Evolutionary conservation across 495 filamentous ascomycete species (phyloP).

Genomic region (Penicillium taxi): DNA sequence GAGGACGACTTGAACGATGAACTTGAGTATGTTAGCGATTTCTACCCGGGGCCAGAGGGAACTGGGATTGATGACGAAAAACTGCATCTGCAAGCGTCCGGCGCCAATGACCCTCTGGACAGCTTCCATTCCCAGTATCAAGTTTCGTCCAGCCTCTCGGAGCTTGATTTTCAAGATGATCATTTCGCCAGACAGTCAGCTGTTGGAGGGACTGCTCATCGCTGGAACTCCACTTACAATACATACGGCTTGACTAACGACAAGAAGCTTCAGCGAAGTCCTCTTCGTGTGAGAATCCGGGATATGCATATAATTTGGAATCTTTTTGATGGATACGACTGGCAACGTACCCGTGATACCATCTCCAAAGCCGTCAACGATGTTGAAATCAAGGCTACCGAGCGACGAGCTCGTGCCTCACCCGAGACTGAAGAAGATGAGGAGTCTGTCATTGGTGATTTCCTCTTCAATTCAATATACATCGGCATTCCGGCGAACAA

Average conservation of each 20-base stretch:
- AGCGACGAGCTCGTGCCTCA: conserved; percentile 50
- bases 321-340: conserved; percentile 95
- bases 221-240: conserved; percentile 70
- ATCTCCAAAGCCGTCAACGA: conserved; percentile 81
- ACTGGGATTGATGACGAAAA: conserved; percentile 27
- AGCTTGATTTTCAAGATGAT: conserved; percentile 67
- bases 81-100: conserved; percentile 28
- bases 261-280: conserved; percentile 54
- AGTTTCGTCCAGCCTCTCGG: conserved; percentile 40
- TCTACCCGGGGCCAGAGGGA: conserved; percentile 39
- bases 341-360: conserved; percentile 76
- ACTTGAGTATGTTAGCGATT: conserved; percentile 56
- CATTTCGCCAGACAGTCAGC: conserved; percentile 61
- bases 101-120: conserved; percentile 47
- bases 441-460: conserved; percentile 84
- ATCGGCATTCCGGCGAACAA: conserved; percentile 83
- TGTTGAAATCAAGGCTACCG: conserved; percentile 71
- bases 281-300: conserved; percentile 67
- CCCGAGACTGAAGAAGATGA: conserved; percentile 58
- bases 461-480: conserved; percentile 97
- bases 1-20: conserved; percentile 41
- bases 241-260: conserved; percentile 60
- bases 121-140: conserved; percentile 54
- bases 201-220: conserved; percentile 60
- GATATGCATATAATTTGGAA: conserved; percentile 97